Conservation (phyloP, 306 rosid genomes). For the Begonia fuchsioides region DNA sequence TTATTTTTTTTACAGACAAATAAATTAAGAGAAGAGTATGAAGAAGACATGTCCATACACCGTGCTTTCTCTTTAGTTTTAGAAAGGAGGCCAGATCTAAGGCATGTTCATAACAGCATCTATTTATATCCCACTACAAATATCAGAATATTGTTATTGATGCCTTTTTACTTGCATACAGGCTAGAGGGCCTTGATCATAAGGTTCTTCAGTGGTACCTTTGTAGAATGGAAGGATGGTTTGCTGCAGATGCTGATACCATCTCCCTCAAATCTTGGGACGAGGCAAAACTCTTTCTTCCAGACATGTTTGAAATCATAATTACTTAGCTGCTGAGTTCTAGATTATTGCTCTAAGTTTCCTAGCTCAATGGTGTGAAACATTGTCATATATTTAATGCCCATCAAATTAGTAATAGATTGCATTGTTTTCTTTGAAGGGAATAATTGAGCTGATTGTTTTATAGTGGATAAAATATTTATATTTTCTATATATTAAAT, state of each 20-base stretch:
- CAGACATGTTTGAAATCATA: neutral
- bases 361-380: too few relatives aligned
- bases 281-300: slow-evolving; percentile 41
- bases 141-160: neutral
- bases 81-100: slow-evolving; percentile 73
- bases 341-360: too few relatives aligned
- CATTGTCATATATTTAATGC: too few relatives aligned
- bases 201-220: slow-evolving; percentile 97
- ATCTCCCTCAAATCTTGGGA: slow-evolving; percentile 91
- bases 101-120: slow-evolving; percentile 18
- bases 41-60: slow-evolving; percentile 63
- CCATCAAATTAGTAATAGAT: too few relatives aligned
- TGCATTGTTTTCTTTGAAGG: too few relatives aligned
- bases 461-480: neutral
- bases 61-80: slow-evolving; percentile 71
- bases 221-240: slow-evolving; percentile 99
- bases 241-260: slow-evolving; percentile 88
- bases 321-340: too few relatives aligned
- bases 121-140: neutral
- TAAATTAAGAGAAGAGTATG: slow-evolving; percentile 43
- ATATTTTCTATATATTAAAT: neutral
- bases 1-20: slow-evolving; percentile 44
- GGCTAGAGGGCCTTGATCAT: slow-evolving; percentile 79
- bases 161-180: slow-evolving; percentile 17
- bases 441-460: too few relatives aligned